Evolutionary conservation across 1,139 yeast species (phyloP).

Genomic region (Geotrichum aggregatum): DNA sequence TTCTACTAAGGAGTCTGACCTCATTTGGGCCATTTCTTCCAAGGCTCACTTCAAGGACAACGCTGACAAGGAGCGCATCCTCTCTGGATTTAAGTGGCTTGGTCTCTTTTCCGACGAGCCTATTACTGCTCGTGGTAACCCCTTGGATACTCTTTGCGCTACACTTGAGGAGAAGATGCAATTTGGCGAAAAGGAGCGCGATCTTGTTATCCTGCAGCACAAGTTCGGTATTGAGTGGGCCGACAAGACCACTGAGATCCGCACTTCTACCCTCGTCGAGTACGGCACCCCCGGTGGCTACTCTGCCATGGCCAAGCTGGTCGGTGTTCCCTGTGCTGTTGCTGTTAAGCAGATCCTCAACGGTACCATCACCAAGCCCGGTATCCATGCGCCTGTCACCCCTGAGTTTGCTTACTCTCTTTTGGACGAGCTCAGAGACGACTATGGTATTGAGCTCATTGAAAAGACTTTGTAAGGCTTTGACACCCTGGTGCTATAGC

Average conservation of each 20-base stretch:
- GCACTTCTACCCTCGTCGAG: constrained; percentile 93
- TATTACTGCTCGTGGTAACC: constrained; percentile 86
- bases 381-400: constrained; percentile 89
- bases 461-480: constrained; percentile 56
- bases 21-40: constrained; percentile 67
- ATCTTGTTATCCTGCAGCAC: constrained; percentile 91
- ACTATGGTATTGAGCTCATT: constrained; percentile 77
- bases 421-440: constrained; percentile 85
- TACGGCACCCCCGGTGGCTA: constrained; percentile 92
- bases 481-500: constrained; percentile 5
- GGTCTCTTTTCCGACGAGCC: constrained; percentile 76
- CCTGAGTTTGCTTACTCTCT: constrained; percentile 87
- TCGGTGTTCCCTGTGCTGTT: constrained; percentile 98
- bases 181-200: constrained; percentile 93
- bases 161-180: constrained; percentile 94
- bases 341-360: constrained; percentile 83
- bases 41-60: constrained; percentile 77
- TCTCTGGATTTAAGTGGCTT: constrained; percentile 89
- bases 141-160: constrained; percentile 94
- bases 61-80: constrained; percentile 79
- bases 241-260: constrained; percentile 81
- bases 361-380: constrained; percentile 74
- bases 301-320: constrained; percentile 97
- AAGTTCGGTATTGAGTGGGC: constrained; percentile 97
- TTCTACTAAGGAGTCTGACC: constrained; percentile 65